These are phyloP conservation scores for Salvia rosmarinus DNA, from an alignment of 257 asterid genomes.

Conservation along the genomic window DNA sequence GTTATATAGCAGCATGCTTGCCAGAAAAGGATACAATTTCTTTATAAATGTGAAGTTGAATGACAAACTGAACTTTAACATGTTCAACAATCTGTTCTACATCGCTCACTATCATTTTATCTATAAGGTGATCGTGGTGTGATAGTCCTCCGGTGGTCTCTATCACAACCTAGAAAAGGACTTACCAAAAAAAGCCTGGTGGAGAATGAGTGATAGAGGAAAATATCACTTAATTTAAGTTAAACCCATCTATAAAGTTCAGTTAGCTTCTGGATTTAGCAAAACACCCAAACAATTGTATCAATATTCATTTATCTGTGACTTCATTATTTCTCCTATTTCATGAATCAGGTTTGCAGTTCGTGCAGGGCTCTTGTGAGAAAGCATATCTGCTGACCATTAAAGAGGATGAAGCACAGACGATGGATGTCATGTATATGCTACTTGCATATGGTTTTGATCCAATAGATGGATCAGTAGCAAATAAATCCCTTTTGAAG, in stretches of 20 bases:
- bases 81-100: too few relatives aligned
- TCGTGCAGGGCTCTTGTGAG: constrained; percentile 89
- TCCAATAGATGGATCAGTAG: constrained; percentile 66
- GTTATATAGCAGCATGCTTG: too few relatives aligned
- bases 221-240: not conserved
- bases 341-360: constrained; percentile 83
- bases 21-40: too few relatives aligned
- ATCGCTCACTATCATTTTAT: too few relatives aligned
- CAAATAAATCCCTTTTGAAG: constrained; percentile 66
- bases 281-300: not conserved
- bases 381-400: constrained; percentile 85
- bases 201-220: not conserved
- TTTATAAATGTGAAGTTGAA: not conserved
- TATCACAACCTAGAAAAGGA: too few relatives aligned
- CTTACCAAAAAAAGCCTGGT: not conserved
- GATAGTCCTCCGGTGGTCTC: too few relatives aligned
- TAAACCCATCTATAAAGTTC: not conserved
- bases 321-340: constrained; percentile 19
- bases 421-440: constrained; percentile 87
- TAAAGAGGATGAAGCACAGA: constrained; percentile 94
- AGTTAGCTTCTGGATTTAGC: not conserved
- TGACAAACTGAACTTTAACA: too few relatives aligned
- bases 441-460: constrained; percentile 83
- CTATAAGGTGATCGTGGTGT: too few relatives aligned
- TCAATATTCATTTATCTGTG: not conserved